phyloP scores from a whole-genome alignment of 2,329 filamentous ascomycete genomes.

The Stagonosporopsis tanaceti region DNA sequence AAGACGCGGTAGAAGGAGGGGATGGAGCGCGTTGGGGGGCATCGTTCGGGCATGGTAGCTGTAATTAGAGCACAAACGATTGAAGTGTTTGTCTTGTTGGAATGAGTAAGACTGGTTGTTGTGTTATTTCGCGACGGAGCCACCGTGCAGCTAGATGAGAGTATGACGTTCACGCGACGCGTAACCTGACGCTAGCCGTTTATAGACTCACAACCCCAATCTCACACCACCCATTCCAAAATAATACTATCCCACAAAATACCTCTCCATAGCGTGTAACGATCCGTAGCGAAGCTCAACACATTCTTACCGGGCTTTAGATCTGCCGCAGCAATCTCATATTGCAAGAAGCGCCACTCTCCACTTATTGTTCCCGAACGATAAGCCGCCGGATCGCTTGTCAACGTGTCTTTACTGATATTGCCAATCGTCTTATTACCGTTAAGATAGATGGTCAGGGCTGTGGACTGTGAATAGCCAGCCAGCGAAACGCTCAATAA shows the following conservation, averaged over 20 bases:
- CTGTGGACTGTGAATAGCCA: conserved; percentile 51
- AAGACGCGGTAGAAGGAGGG: conserved; percentile 35
- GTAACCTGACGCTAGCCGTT: background rate
- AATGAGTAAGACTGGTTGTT: background rate
- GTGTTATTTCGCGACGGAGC: too few species aligned
- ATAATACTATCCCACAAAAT: conserved; percentile 49
- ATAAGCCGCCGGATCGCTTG: conserved; percentile 48
- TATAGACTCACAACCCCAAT: background rate
- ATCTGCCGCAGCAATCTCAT: conserved; percentile 30
- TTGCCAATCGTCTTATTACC: conserved; percentile 43
- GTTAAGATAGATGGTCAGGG: conserved; percentile 47
- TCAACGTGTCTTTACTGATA: conserved; percentile 39
- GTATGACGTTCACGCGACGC: background rate
- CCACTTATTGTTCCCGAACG: conserved; percentile 53
- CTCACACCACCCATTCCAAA: conserved; percentile 37
- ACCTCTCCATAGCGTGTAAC: conserved; percentile 44
- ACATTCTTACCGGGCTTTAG: conserved; percentile 41
- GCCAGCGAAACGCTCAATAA: conserved; percentile 52
- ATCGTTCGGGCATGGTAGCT: background rate
- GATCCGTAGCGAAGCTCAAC: conserved; percentile 41
- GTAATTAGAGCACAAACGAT: background rate
- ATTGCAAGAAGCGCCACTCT: conserved; percentile 56
- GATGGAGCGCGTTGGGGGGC: background rate
- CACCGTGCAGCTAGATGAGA: background rate
- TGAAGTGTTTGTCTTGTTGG: background rate